A percentile compares a stretch with the other conserved stretches of the same genome.
Evolutionary conservation across 345 rosid species (phyloP).

Genomic region (Eutrema japonicum): DNA sequence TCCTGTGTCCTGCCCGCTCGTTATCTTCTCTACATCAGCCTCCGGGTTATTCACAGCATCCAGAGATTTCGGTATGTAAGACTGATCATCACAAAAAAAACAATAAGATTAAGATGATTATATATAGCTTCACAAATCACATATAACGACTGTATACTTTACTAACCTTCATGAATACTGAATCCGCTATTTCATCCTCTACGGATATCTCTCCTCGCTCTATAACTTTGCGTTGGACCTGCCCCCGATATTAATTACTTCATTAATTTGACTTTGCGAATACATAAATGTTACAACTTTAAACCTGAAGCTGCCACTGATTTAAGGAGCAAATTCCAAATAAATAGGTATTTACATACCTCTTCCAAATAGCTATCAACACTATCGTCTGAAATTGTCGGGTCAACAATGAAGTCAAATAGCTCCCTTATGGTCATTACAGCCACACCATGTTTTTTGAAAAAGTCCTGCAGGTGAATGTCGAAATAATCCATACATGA

Average conservation of each 20-base stretch:
- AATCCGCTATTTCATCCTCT: slow-evolving; percentile 94
- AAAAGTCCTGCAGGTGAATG: slow-evolving; percentile 68
- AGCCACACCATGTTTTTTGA: slow-evolving; percentile 88
- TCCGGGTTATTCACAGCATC: slow-evolving; percentile 77
- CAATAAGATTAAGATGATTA: background rate
- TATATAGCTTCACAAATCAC: background rate
- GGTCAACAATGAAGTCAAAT: slow-evolving; percentile 93
- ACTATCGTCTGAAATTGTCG: slow-evolving; percentile 75
- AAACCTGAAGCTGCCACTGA: background rate
- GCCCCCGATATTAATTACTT: slow-evolving; percentile 7
- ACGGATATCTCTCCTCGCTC: slow-evolving; percentile 69
- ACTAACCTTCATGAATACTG: slow-evolving; percentile 89
- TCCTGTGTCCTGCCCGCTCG: slow-evolving; percentile 73
- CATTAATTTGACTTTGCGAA: background rate
- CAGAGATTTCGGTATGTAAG: slow-evolving; percentile 85
- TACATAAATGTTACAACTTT: background rate
- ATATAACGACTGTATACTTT: background rate
- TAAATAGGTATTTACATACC: slow-evolving; percentile 44
- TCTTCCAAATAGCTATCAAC: slow-evolving; percentile 87
- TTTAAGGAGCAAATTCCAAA: background rate
- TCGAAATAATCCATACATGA: slow-evolving; percentile 3
- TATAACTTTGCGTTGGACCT: slow-evolving; percentile 78
- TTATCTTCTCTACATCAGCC: slow-evolving; percentile 72
- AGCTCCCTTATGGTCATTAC: slow-evolving; percentile 93
- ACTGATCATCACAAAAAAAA: slow-evolving; percentile 46